These are phyloP conservation scores for Wilcoxina mikolae DNA, from an alignment of 495 filamentous ascomycete species.

Conservation along the genomic window DNA sequence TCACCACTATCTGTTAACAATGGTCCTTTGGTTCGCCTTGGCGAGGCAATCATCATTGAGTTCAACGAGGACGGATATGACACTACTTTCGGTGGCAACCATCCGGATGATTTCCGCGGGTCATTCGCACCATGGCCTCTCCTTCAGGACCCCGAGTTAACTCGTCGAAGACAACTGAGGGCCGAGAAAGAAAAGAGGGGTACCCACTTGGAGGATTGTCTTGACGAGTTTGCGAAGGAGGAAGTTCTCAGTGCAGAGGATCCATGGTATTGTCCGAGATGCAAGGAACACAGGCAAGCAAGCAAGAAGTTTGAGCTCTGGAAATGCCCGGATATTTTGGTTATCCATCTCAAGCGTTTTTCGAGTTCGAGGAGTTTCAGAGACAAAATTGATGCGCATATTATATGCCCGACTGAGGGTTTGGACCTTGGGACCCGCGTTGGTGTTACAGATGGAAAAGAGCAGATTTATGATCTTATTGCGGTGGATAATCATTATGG, in stretches of 20 bases:
- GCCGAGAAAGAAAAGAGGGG: slow-evolving; percentile 51
- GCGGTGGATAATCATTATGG: slow-evolving; percentile 92
- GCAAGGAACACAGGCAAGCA: slow-evolving; percentile 81
- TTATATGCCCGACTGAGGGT: slow-evolving; percentile 80
- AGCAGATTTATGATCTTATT: slow-evolving; percentile 77
- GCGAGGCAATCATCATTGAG: slow-evolving; percentile 73
- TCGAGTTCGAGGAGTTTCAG: slow-evolving; percentile 58
- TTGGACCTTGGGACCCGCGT: slow-evolving; percentile 68
- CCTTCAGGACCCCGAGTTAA: slow-evolving; percentile 52
- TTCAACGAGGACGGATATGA: slow-evolving; percentile 57
- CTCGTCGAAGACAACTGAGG: slow-evolving; percentile 44
- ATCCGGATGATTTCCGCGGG: slow-evolving; percentile 36
- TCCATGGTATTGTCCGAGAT: slow-evolving; percentile 90
- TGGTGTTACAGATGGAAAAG: slow-evolving; percentile 62
- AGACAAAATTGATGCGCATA: slow-evolving; percentile 80
- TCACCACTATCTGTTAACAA: slow-evolving; percentile 27
- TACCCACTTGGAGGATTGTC: slow-evolving; percentile 73
- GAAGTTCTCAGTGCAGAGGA: slow-evolving; percentile 88
- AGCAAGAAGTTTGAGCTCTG: slow-evolving; percentile 94
- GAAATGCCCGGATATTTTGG: slow-evolving; percentile 86
- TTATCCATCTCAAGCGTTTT: slow-evolving; percentile 91
- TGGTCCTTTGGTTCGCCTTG: slow-evolving; percentile 50
- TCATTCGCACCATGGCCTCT: slow-evolving; percentile 36
- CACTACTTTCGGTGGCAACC: slow-evolving; percentile 47
- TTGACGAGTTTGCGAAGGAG: slow-evolving; percentile 83